Evolutionary conservation across 2,329 filamentous ascomycete genomes (phyloP), one percentile per base, ranked within the genome.

Genomic region (Fusarium aywerte): DNA sequence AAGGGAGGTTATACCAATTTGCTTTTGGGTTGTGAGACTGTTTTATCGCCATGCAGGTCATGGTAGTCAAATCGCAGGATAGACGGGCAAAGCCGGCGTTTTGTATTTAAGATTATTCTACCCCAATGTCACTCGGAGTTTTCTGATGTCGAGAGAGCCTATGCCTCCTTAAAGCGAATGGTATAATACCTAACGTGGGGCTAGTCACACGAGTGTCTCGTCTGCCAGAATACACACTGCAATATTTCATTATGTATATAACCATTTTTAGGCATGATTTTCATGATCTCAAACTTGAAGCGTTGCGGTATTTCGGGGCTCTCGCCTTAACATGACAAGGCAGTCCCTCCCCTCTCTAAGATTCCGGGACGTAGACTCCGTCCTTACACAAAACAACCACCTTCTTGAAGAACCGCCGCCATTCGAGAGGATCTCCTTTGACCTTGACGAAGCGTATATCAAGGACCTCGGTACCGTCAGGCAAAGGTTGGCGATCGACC

Each of bases 361-460:
- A 62, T 44, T 82, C 80, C 4, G 80, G 80, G 59, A 81, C 78
- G 76, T 89, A 92, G 42, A 98, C 90, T 10, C 89, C 93, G 75
- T 97, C 93, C 75, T 92, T 92, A 80, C 94, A 96, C 62, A 95
- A 83, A 66, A 96, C 84, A 29, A 92, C 92, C n/a, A 97, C 87
- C 78, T 93, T 94, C 81, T 99, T 99, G 84, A 99, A 99, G 76
- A 99, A 93, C 32, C 96, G 84, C 62, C 96, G 87, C 96, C 96
- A 99, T 81, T 98, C 95, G 48, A 99, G 80, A 7, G 96, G 96
- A 81, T 99, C 96, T 7, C 96, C 96, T 81, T 97, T 97, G 53
- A 92, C 86, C 81, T 99, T 99, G 69, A 96, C 87, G 76, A 99
- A 98, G 50, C 93, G 86, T 27, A 97, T 92, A 77, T 97, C 94